Evolutionary conservation across 176 grass and related monocot species (phyloP).

Genomic region (Saccharum officinarum): DNA sequence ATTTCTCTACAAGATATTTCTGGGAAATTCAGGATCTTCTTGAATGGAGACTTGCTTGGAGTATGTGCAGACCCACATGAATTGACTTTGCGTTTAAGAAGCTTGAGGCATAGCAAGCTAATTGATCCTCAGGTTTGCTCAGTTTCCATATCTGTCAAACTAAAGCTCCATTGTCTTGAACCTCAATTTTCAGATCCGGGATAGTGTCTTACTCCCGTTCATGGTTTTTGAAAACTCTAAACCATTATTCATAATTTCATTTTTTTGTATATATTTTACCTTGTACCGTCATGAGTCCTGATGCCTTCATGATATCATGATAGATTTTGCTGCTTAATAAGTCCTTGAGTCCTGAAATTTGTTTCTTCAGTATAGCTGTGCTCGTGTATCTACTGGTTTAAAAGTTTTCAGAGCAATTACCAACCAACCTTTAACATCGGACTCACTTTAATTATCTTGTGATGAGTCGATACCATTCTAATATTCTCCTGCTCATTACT

Average conservation of each 20-base stretch:
- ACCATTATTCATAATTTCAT: neutral
- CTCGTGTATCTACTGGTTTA: neutral
- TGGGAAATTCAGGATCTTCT: slow-evolving; percentile 58
- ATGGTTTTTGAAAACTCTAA: neutral
- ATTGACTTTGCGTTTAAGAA: slow-evolving; percentile 53
- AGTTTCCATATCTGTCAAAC: slow-evolving; percentile 2
- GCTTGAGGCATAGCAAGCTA: slow-evolving; percentile 48
- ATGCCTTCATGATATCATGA: neutral
- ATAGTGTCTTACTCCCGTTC: neutral
- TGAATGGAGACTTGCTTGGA: slow-evolving; percentile 79
- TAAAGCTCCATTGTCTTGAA: neutral
- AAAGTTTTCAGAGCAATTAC: neutral
- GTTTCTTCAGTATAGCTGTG: neutral
- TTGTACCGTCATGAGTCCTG: neutral
- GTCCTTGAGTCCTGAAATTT: neutral
- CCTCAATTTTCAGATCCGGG: neutral
- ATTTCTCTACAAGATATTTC: slow-evolving; percentile 39
- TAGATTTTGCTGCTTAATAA: neutral
- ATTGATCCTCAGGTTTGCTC: slow-evolving; percentile 58
- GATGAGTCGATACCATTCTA: neutral
- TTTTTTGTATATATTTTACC: neutral
- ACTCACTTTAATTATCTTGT: neutral
- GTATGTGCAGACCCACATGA: slow-evolving; percentile 43
- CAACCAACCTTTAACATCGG: neutral
- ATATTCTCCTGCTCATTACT: neutral